Conservation (phyloP, 768 basidiomycete species). For the Russula sp. region DNA sequence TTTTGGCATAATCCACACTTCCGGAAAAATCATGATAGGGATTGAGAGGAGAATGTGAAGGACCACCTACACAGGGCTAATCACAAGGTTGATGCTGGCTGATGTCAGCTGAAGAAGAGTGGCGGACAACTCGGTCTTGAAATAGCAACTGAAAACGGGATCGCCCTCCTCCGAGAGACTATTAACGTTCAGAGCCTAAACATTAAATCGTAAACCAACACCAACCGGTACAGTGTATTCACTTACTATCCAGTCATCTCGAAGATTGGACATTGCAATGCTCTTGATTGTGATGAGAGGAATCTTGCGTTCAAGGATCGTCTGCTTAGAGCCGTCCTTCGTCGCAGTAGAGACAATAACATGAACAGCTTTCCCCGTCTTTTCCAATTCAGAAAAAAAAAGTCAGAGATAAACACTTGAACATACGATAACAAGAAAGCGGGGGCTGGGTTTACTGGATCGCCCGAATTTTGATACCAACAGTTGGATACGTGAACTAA, state of each 20-base stretch:
- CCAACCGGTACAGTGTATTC: neutral
- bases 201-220: neutral
- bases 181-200: constrained; percentile 68
- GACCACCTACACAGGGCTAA: constrained; percentile 65
- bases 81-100: constrained; percentile 61
- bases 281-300: constrained; percentile 81
- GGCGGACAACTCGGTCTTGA: constrained; percentile 92
- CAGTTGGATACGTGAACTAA: constrained; percentile 75
- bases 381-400: constrained; percentile 2
- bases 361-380: constrained; percentile 85
- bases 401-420: neutral
- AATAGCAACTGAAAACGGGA: constrained; percentile 80
- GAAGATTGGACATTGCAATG: constrained; percentile 78
- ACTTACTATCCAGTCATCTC: constrained; percentile 92
- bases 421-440: constrained; percentile 83
- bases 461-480: constrained; percentile 79
- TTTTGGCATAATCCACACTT: constrained; percentile 88
- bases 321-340: constrained; percentile 55
- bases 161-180: constrained; percentile 86
- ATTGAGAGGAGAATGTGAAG: neutral
- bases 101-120: constrained; percentile 77
- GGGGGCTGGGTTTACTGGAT: constrained; percentile 87
- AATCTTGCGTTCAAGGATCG: constrained; percentile 77
- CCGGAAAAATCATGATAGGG: neutral
- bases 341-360: constrained; percentile 50